Base-by-base conservation (phyloP, 768 basidiomycete genomes). In the Rhizopogon rudus region DNA sequence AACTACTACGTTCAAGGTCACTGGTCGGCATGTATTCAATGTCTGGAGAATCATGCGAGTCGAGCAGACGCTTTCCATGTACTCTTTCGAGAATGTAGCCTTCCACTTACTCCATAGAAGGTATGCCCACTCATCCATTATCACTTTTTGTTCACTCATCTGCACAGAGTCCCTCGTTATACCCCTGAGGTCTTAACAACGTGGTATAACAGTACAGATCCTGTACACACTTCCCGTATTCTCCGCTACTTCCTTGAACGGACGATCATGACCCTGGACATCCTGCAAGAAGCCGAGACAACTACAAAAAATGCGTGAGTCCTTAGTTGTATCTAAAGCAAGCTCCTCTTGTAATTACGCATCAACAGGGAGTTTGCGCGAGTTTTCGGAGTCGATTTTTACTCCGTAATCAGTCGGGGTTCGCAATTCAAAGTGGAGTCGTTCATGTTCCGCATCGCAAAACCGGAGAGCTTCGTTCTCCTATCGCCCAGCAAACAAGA, bases 351-450 rank as follows among this genome's bases (percentile, higher is more conserved):
- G 17, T 14, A 22, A n/a, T 37, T 37, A 13, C 37, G 44, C 20
- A 22, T 39, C 17, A 29, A 22, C 63, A 98, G 96, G 13, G 97
- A 99, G 69, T 98, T 98, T 63, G 95, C 97, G 40, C 85, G 97
- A 9, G 92, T 98, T 6, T 98, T 97, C 60, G 96, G 97, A 1
- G 87, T 99, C 43, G 97, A 99, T 71, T 98, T 98, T 67, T 91
- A 87, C 65, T 97, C 94, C 3, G 95, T 98, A 33, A 82, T 97
- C 59, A 93, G 84, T 57, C 84, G 97, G 33, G 97, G 97, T 0
- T 97, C 94, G 1, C 97, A 99, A 64, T 98, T 93, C 77, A 99
- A 98, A 72, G 97, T 98, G 28, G 97, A 99, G 73, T 94, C 94
- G 0, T 96, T 99, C 74, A 88, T 99, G 88, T 95, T 97, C 69